phyloP scores from a whole-genome alignment of 2,329 filamentous ascomycete genomes.

The Aspergillus phoenicis region DNA sequence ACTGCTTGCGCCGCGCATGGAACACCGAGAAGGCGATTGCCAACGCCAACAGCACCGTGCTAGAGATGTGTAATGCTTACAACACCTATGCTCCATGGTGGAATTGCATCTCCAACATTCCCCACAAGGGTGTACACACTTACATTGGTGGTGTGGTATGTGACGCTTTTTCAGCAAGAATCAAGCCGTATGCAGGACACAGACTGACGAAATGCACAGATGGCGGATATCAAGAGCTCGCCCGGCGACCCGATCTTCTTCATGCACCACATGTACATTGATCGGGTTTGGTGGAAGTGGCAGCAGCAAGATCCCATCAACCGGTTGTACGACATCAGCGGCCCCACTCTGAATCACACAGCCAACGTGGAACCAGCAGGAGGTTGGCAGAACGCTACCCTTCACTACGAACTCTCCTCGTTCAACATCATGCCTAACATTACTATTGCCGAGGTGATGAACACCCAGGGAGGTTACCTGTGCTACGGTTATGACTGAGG shows the following conservation, averaged over 20 bases:
- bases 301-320: conserved; percentile 10
- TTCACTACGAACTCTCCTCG: conserved; percentile 10
- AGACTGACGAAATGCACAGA: background rate
- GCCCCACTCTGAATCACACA: conserved; percentile 10
- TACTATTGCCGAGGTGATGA: conserved; percentile 14
- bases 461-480: conserved; percentile 14
- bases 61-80: conserved; percentile 7
- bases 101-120: conserved; percentile 14
- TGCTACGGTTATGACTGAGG: conserved; percentile 9
- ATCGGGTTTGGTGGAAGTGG: conserved; percentile 14
- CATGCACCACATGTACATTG: conserved; percentile 16
- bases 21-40: conserved; percentile 2
- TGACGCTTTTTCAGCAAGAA: background rate
- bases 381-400: conserved; percentile 12
- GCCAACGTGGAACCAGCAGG: conserved; percentile 11
- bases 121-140: conserved; percentile 16
- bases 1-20: conserved; percentile 14
- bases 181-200: too few relatives aligned
- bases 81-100: conserved; percentile 14
- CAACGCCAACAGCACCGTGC: conserved; percentile 6
- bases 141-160: conserved; percentile 15
- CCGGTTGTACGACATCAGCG: conserved; percentile 13
- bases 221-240: conserved; percentile 14
- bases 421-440: conserved; percentile 11
- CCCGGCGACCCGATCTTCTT: conserved; percentile 15